Evolutionary conservation across 805 yeast species (phyloP), one percentile per base, ranked within the genome.

Genomic region (Wickerhamomyces queroliae): DNA sequence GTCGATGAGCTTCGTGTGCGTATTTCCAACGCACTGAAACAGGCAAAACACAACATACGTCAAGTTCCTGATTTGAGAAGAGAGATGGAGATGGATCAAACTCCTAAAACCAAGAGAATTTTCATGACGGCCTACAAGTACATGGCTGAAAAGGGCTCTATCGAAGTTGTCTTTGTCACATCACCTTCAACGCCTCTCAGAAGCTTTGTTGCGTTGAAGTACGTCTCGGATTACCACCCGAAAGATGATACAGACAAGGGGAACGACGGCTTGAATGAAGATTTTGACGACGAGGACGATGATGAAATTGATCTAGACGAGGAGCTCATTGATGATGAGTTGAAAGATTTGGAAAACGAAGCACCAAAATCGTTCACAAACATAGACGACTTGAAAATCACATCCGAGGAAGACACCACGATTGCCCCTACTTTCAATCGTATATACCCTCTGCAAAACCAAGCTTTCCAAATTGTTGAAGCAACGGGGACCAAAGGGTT

Each of bases 371-470:
- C 52, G 1, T 32, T 48, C 12, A 40, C 42, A 15, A 45, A 38
- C 27, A 43, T 49, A 17, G 47, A 38, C 7, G 44, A 47, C 37
- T 18, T 53, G 11, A 41, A 47, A 20, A 40, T 51, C 5, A 44
- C 42, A 8, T 38, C 47, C 7, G 35, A 47, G 1, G 40, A 42
- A 19, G 44, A 44, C 19, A 31, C 13, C 15, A 26, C 36, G 6
- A 37, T 38, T 2, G 23, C 42, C 20, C 56, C 60, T 5, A 23
- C 55, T 1, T 51, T 72, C 37, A 84, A 83, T 53, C 56, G 67
- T 11, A 67, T 78, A 39, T 81, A 71, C 47, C 90, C 95, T 0
- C 45, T 80, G 0, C 80, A 77, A 28, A 74, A 69, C 44, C 95
- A 87, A 55, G 58, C 85, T 0, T 77, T 65, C 52, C 77, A 76